phyloP scores from a whole-genome alignment of 805 yeast genomes.

The Cyberlindnera euphorbiae region DNA sequence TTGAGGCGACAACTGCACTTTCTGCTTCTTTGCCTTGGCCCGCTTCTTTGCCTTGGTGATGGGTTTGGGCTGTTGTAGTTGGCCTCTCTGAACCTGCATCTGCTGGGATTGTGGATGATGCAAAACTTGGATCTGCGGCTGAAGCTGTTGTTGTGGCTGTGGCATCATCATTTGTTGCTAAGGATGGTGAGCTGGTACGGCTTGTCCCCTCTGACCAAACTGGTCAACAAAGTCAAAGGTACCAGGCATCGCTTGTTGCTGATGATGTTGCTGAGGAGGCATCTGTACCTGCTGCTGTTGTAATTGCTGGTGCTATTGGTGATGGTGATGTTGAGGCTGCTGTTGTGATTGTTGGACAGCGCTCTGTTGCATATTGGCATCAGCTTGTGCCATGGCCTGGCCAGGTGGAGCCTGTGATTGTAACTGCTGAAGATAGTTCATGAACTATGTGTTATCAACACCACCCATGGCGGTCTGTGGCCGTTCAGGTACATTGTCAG shows the following conservation, averaged over 20 bases:
- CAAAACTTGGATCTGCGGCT: conserved; percentile 1
- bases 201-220: conserved; percentile 2
- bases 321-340: conserved; percentile 3
- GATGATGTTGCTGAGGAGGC: conserved; percentile 6
- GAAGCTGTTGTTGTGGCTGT: conserved; percentile 3
- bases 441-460: conserved; percentile 3
- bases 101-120: neutral
- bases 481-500: conserved; percentile 8
- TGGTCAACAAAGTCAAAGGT: conserved; percentile 2
- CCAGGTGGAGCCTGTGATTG: conserved; percentile 2
- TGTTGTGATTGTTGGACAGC: too few species aligned
- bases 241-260: conserved; percentile 5
- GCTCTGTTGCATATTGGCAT: too few species aligned
- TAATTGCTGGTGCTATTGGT: conserved; percentile 3
- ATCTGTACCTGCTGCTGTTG: conserved; percentile 8
- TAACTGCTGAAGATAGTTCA: conserved; percentile 5
- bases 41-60: conserved; percentile 5
- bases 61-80: conserved; percentile 1
- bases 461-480: conserved; percentile 12
- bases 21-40: conserved; percentile 6
- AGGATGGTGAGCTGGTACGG: too few species aligned
- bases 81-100: neutral
- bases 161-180: too few species aligned
- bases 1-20: neutral
- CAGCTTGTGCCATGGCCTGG: too few species aligned